Evolutionary conservation across 306 rosid genomes (phyloP).

Genomic region (Cucurbita pepo): DNA sequence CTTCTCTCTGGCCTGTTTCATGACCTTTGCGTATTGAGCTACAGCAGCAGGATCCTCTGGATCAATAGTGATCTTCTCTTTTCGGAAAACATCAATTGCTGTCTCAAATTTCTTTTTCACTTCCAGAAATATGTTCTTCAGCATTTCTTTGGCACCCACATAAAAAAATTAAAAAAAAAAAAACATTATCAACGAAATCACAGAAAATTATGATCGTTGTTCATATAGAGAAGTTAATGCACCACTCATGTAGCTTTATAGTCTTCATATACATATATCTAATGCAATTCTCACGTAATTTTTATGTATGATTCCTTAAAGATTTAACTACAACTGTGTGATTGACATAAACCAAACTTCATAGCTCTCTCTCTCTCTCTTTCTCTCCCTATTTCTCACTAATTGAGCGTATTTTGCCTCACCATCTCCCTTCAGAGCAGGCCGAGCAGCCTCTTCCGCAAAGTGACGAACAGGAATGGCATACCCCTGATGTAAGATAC

Average conservation of each 20-base stretch:
- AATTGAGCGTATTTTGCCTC: constrained; percentile 12
- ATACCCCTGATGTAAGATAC: constrained; percentile 43
- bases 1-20: constrained; percentile 76
- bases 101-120: constrained; percentile 73
- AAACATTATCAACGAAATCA: constrained; percentile 12
- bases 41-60: constrained; percentile 86
- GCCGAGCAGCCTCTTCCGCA: constrained; percentile 54
- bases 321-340: not conserved
- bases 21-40: constrained; percentile 67
- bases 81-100: constrained; percentile 54
- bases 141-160: constrained; percentile 47
- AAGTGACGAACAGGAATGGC: constrained; percentile 60
- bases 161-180: not conserved
- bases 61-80: constrained; percentile 83
- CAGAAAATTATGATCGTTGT: not conserved
- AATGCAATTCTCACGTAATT: not conserved
- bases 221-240: not conserved
- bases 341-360: not conserved
- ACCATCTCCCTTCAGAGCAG: constrained; percentile 82
- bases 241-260: not conserved
- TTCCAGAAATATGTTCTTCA: constrained; percentile 67
- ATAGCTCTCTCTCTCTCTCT: not conserved
- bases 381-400: not conserved
- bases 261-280: not conserved
- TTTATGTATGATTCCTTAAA: not conserved